Evolutionary conservation across 1,284 basidiomycete genomes (phyloP), one percentile per base, ranked within the genome.

Genomic region (Porogramme epimiltina): DNA sequence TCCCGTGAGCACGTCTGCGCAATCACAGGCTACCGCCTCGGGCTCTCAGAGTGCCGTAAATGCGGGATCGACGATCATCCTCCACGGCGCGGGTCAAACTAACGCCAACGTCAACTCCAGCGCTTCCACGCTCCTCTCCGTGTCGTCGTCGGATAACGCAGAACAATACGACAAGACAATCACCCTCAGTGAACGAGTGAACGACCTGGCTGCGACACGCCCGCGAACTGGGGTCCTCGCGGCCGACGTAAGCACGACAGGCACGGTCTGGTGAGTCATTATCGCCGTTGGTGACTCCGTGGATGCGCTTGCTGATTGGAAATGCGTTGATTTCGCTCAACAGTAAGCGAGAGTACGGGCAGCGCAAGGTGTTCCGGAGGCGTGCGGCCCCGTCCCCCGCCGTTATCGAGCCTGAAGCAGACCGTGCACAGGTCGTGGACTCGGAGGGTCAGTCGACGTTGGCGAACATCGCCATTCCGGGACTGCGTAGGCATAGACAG

Each of bases 1-100:
- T n/a, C 18, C 45, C 18, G 19, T 36, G 24, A 38, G 34, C n/a
- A 40, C 44, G 13, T 47, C 50, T 54, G 85, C 84, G 80, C 73
- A 50, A 84, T 45, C 84, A 87, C 78, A 31, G 83, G 39, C 49
- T 1, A 46, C 33, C 20, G 33, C 31, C 19, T 34, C 39, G 10
- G 11, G 19, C 15, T 31, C 36, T 33, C n/a, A n/a, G 26, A 19
- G 20, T 41, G n/a, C 26, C 38, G 5, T n/a, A 6, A 22, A 20
- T 24, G 36, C 84, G 59, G 75, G 76, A 66, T 70, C 70, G 59
- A 67, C 25, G 3, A 45, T 41, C 37, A 25, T 45, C 18, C 26
- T 45, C 36, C 47, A 44, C 31, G n/a, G 31, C 5, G 25, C n/a
- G 9, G n/a, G n/a, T 37, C 13, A 16, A 16, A 37, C 33, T 31